Evolutionary conservation across 1,284 basidiomycete species (phyloP), one percentile per base, ranked within the genome.

Genomic region (Cutaneotrichosporon dermatis): DNA sequence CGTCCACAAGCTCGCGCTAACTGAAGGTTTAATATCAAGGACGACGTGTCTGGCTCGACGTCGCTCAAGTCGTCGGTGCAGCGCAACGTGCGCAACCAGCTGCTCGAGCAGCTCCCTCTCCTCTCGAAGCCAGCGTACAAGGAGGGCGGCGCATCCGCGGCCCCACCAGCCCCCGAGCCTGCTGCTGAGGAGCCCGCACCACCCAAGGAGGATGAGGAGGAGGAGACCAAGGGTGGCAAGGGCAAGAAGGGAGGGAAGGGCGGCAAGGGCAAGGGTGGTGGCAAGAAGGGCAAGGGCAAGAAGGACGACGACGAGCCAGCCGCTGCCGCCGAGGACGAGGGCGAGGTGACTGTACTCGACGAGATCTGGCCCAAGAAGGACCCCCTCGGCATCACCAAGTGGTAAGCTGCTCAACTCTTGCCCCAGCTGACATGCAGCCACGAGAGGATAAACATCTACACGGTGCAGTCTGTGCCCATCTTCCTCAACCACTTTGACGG

Each of bases 301-400:
- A 66, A 63, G 55, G 67, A 65, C 64, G 66, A 69, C 65, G 54
- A 41, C 5, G 54, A 48, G 37, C 66, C 66, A 48, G 25, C 25
- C 25, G 61, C 68, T 6, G 65, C 61, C 13, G 75, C 68, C 25
- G 86, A 86, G 65, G 83, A 83, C 51, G 68, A 56, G 2, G 73
- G 64, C 9, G 75, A 72, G 35, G 84, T 86, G 67, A 75, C 70
- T 1, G 72, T 84, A n/a, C 80, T 99, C 25, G 96, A 99, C 74
- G 84, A 85, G 69, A 85, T 99, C 59, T 98, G 96, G 96, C 92
- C 94, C 11, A 99, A 99, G 87, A 99, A 99, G 83, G 94, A 98
- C 80, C 82, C 87, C 1, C 82, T 98, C 50, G 88, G 90, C 7
- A 86, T 90, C 68, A 90, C 94, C 62, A 99, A 98, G 83, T 97